A percentile compares a stretch with the other conserved stretches of the same genome.
phyloP scores from a whole-genome alignment of 2,329 filamentous ascomycete species.

The Coniochaeta sp. region DNA sequence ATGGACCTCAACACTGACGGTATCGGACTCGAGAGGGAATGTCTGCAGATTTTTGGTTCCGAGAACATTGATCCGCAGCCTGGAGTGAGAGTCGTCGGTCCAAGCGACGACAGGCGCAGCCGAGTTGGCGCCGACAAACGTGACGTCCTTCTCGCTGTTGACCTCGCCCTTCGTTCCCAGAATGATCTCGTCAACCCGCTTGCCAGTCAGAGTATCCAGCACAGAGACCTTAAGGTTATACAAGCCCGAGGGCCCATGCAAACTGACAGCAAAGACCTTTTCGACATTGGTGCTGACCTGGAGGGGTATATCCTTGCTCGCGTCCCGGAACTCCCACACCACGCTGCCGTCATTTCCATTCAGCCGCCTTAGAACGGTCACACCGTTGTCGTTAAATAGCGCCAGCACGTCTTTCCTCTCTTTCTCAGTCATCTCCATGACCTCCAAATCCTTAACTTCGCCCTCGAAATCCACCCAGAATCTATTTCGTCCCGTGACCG shows the following conservation, averaged over 20 bases:
- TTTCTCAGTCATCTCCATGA: constrained; percentile 61
- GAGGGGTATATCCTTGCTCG: constrained; percentile 62
- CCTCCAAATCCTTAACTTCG: constrained; percentile 62
- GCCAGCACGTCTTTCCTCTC: constrained; percentile 63
- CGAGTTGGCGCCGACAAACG: constrained; percentile 70
- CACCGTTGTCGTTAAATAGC: constrained; percentile 53
- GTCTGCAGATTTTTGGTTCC: constrained; percentile 50
- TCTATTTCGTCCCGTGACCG: constrained; percentile 66
- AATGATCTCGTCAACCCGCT: constrained; percentile 61
- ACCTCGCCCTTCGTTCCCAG: constrained; percentile 71
- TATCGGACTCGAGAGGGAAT: constrained; percentile 39
- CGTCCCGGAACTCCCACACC: constrained; percentile 71
- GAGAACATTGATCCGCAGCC: constrained; percentile 65
- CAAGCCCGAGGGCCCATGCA: constrained; percentile 62
- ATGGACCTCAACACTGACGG: constrained; percentile 56
- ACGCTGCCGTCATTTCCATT: constrained; percentile 64
- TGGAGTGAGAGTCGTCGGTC: constrained; percentile 55
- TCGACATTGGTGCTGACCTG: constrained; percentile 65
- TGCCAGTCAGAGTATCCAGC: constrained; percentile 66
- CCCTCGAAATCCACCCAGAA: constrained; percentile 63
- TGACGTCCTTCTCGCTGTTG: constrained; percentile 52
- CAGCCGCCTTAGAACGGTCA: constrained; percentile 59
- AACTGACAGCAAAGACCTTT: constrained; percentile 68
- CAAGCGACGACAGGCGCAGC: constrained; percentile 69
- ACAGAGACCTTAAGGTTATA: constrained; percentile 70